Evolutionary conservation across 2,329 filamentous ascomycete genomes (phyloP), one percentile per base, ranked within the genome.

Genomic region (Hirsutella minnesotensis): DNA sequence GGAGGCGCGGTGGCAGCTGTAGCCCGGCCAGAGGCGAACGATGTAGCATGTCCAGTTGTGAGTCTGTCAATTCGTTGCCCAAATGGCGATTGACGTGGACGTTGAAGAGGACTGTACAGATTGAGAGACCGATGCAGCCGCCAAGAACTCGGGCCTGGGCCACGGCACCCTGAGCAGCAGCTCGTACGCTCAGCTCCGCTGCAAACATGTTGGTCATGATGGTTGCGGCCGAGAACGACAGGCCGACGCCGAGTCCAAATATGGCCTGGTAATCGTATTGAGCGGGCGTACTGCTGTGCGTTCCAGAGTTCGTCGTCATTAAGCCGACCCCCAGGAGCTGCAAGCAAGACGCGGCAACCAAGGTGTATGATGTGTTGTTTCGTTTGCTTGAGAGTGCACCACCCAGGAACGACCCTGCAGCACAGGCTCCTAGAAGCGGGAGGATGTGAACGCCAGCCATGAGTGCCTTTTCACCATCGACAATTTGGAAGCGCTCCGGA

Each of bases 71-170:
- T 24, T 56, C 49, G 21, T 49, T 48, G 12, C 56, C 51, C 10
- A 75, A 57, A 30, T 62, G 54, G 22, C 50, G 48, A 37, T 66
- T 61, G 35, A 67, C 61, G 42, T 64, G 62, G 27, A 56, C 50
- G 51, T 76, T 75, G 56, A 78, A 72, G 10, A 81, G 64, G 13
- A 77, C 68, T n/a, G 72, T 78, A 48, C 76, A 77, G 20, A 72
- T 56, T 0, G 75, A 70, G 36, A 81, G 64, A 1, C 77, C 77
- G 22, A 80, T 64, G 31, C 72, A 72, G 3, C 77, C 77, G 1
- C 77, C 77, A 2, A 81, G 59, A 0, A 80, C 72, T 13, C 77
- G 68, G 2, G 72, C 68, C 55, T 81, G 77, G 1, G 77, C 73
- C 9, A 79, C 65, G 4, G 75, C 69, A 0, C 76, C 77, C 49